Evolutionary conservation across 2,329 filamentous ascomycete genomes (phyloP).

Genomic region (Fusarium scirpi): DNA sequence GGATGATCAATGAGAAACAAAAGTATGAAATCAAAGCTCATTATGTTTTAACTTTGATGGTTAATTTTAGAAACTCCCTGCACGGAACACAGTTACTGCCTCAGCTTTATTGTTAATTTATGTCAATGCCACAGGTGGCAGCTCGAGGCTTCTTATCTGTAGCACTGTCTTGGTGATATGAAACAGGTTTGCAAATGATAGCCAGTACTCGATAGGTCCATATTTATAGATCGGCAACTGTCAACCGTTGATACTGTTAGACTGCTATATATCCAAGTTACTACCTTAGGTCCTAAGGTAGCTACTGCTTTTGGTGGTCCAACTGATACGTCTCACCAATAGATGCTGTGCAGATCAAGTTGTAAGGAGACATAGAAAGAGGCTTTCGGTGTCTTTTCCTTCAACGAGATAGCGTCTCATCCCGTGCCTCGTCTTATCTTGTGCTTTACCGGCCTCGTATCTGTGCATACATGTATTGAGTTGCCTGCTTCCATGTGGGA

Average conservation of each 20-base stretch:
- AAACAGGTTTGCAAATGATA: slow-evolving; percentile 3
- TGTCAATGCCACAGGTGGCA: background rate
- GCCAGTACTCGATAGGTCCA: background rate
- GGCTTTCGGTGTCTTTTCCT: background rate
- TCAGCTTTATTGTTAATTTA: background rate
- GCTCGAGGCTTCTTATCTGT: background rate
- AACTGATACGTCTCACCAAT: background rate
- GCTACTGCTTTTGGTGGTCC: too few species aligned
- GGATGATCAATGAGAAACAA: background rate
- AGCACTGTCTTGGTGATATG: slow-evolving; percentile 1
- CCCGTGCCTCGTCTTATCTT: background rate
- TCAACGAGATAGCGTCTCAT: background rate
- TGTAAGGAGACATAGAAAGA: background rate
- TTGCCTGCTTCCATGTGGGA: background rate
- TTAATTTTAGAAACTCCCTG: background rate
- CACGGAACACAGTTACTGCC: background rate
- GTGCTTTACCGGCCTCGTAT: background rate
- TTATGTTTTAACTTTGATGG: background rate
- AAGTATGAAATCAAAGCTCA: background rate
- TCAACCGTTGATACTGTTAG: background rate
- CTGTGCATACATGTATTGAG: background rate
- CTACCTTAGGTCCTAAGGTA: too few species aligned
- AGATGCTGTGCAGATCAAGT: background rate
- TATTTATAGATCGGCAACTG: background rate
- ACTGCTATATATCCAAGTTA: too few species aligned